phyloP scores from a whole-genome alignment of 805 yeast genomes.

The Cyberlindnera mycetangii region DNA sequence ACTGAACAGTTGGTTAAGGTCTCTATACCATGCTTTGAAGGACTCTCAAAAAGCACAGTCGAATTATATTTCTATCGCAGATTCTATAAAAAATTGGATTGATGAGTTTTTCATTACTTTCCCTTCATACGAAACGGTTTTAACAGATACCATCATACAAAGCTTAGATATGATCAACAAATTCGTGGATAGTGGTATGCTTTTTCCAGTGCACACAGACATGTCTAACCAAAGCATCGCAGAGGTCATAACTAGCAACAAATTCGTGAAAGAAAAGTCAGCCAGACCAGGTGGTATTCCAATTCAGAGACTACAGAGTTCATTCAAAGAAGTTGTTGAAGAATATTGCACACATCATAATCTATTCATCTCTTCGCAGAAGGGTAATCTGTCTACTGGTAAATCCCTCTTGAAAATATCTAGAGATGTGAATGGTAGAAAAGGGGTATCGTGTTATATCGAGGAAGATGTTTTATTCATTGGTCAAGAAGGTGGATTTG shows the following conservation, averaged over 20 bases:
- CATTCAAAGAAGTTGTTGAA: slow-evolving; percentile 65
- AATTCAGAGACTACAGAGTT: slow-evolving; percentile 37
- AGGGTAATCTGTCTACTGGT: slow-evolving; percentile 34
- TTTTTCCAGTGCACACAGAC: slow-evolving; percentile 12
- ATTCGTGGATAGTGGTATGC: slow-evolving; percentile 22
- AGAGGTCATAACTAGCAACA: too few relatives aligned
- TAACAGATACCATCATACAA: slow-evolving; percentile 13
- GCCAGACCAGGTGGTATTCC: slow-evolving; percentile 40
- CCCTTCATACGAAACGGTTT: slow-evolving; percentile 5
- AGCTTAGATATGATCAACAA: slow-evolving; percentile 33
- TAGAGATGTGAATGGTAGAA: slow-evolving; percentile 31
- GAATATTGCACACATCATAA: slow-evolving; percentile 53
- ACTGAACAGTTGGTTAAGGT: slow-evolving; percentile 31
- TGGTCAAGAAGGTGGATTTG: slow-evolving; percentile 32
- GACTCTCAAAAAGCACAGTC: neutral
- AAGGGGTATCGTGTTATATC: slow-evolving; percentile 44
- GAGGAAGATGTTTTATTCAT: slow-evolving; percentile 67
- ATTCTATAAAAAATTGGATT: neutral
- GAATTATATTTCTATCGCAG: neutral
- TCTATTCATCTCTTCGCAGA: slow-evolving; percentile 29
- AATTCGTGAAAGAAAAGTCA: too few relatives aligned
- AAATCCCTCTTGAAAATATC: slow-evolving; percentile 43
- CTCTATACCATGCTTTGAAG: slow-evolving; percentile 13
- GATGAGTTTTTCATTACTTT: neutral
- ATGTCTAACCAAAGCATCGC: neutral